A percentile compares a stretch with the other conserved stretches of the same genome.
Evolutionary conservation across 108 stramenopile genomes (phyloP).

Genomic region (Discostella pseudostelligera): DNA sequence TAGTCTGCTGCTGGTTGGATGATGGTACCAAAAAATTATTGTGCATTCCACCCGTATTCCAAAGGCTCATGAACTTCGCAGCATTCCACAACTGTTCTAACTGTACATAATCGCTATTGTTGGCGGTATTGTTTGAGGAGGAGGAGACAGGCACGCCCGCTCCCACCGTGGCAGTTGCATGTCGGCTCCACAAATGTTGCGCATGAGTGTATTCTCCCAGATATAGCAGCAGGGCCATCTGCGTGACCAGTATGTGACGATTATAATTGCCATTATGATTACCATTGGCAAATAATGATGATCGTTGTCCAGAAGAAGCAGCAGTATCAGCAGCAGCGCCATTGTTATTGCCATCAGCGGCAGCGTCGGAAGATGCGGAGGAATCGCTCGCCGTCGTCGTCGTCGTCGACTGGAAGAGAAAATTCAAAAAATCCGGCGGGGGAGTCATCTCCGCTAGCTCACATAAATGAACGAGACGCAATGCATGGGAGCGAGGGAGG

Average conservation of each 20-base stretch:
- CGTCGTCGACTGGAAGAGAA: not conserved
- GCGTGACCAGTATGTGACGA: constrained; percentile 21
- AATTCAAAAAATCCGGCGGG: constrained; percentile 2
- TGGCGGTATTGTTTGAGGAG: not conserved
- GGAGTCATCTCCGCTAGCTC: constrained; percentile 42
- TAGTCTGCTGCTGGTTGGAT: too few species aligned
- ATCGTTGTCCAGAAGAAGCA: not conserved
- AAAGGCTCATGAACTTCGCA: constrained; percentile 32
- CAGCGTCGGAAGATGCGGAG: too few species aligned
- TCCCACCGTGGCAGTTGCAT: not conserved
- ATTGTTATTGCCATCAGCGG: not conserved
- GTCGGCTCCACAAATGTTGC: constrained; percentile 43
- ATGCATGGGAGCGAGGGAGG: constrained; percentile 23
- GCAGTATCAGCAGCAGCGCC: not conserved
- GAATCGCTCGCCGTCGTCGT: not conserved
- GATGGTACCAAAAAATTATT: too few species aligned
- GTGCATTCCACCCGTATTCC: constrained; percentile 38
- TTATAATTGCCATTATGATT: not conserved
- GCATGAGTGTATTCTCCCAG: constrained; percentile 48
- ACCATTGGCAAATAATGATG: not conserved
- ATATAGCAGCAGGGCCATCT: constrained; percentile 48
- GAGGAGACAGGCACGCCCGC: too few species aligned
- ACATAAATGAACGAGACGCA: constrained; percentile 29
- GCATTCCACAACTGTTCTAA: constrained; percentile 40
- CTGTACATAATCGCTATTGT: constrained; percentile 19